A percentile compares a stretch with the other conserved stretches of the same genome.
These are phyloP conservation scores for Prunus fruticosa DNA, from an alignment of 306 rosid species.

Conservation along the genomic window DNA sequence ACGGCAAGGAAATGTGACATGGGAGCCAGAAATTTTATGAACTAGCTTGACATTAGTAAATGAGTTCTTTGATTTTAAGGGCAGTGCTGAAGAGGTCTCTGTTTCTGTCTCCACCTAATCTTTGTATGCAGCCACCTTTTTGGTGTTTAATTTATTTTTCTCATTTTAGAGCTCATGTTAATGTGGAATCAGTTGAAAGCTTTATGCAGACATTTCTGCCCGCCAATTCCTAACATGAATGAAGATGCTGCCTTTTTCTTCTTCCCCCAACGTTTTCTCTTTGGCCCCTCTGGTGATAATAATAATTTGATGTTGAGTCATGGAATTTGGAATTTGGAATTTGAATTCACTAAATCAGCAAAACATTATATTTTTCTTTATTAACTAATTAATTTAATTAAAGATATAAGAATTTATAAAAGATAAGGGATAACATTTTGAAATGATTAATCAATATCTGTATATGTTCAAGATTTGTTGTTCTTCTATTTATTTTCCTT, in stretches of 20 bases:
- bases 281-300: too few species aligned
- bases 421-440: too few species aligned
- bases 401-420: too few species aligned
- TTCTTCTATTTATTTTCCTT: too few species aligned
- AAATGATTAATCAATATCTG: too few species aligned
- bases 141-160: slow-evolving; percentile 31
- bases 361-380: too few species aligned
- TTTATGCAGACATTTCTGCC: slow-evolving; percentile 26
- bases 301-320: too few species aligned
- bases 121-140: slow-evolving; percentile 20
- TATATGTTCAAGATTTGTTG: too few species aligned
- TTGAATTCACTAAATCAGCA: too few species aligned
- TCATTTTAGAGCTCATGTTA: slow-evolving; percentile 24
- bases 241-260: slow-evolving; percentile 17
- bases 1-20: slow-evolving; percentile 36
- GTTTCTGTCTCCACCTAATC: slow-evolving; percentile 18
- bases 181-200: slow-evolving; percentile 25
- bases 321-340: too few species aligned
- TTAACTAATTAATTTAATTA: too few species aligned
- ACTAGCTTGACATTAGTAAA: slow-evolving; percentile 26
- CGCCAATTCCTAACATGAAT: slow-evolving; percentile 26
- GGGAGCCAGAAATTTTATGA: neutral
- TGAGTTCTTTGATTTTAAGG: slow-evolving; percentile 27
- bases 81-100: slow-evolving; percentile 30
- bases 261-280: neutral